phyloP scores from a whole-genome alignment of 2,329 filamentous ascomycete species.

The Venturia asperata region DNA sequence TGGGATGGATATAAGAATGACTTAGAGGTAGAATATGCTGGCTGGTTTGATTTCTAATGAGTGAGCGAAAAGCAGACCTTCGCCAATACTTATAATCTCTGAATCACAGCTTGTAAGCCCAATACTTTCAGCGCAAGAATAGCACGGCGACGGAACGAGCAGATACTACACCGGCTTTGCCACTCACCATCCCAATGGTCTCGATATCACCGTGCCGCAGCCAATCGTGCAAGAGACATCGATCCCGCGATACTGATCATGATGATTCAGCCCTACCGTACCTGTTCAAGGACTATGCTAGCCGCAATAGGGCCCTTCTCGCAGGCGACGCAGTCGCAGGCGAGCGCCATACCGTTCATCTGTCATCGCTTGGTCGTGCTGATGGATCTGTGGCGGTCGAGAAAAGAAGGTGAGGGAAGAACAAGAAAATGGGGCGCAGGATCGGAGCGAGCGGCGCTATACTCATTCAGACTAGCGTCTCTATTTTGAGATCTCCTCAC shows the following conservation, averaged over 20 bases:
- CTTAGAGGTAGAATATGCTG: neutral
- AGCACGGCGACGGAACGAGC: neutral
- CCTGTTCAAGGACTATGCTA: neutral
- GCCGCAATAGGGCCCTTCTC: neutral
- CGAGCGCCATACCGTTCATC: neutral
- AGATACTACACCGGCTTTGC: neutral
- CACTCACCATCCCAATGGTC: neutral
- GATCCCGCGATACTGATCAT: neutral
- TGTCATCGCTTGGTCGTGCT: slow-evolving; percentile 4
- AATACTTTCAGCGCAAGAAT: neutral
- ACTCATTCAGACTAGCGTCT: neutral
- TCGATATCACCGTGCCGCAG: neutral
- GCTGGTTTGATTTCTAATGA: slow-evolving; percentile 1
- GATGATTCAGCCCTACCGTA: slow-evolving; percentile 1
- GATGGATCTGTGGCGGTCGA: slow-evolving; percentile 1
- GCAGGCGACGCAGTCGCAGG: neutral
- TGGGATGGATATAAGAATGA: neutral
- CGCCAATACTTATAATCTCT: slow-evolving; percentile 10
- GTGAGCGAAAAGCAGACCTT: neutral
- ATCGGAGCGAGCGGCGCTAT: neutral
- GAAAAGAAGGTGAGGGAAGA: slow-evolving; percentile 7
- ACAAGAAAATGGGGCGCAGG: neutral
- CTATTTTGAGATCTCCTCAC: neutral
- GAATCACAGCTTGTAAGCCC: slow-evolving; percentile 2
- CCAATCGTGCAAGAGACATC: neutral